Conservation (phyloP, 179 eudicot genomes). For the Heliamphora pulchella region DNA sequence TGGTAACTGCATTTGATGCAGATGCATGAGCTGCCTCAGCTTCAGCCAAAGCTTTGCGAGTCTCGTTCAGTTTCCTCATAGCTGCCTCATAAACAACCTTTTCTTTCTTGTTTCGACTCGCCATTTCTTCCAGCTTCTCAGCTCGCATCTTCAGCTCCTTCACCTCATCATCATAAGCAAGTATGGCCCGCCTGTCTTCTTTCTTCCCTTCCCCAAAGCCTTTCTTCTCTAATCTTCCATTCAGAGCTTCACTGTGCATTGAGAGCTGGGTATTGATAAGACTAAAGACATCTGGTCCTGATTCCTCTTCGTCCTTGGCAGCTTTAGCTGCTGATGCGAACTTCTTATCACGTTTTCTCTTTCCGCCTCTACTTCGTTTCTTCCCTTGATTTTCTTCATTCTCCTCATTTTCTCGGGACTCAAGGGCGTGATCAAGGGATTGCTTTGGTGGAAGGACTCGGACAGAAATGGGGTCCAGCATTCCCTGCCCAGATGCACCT, state of each 20-base stretch:
- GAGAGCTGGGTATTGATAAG: conserved; percentile 83
- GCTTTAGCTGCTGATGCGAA: conserved; percentile 62
- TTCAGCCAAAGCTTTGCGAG: conserved; percentile 52
- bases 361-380: conserved; percentile 80
- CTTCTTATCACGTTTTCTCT: conserved; percentile 81
- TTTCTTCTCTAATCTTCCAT: conserved; percentile 29
- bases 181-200: conserved; percentile 63
- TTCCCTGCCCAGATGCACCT: conserved; percentile 79
- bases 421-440: conserved; percentile 73
- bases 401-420: conserved; percentile 28
- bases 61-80: conserved; percentile 63
- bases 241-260: conserved; percentile 34
- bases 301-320: conserved; percentile 57
- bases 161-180: conserved; percentile 75
- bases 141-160: conserved; percentile 55
- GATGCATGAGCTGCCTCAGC: conserved; percentile 71
- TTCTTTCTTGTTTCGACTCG: conserved; percentile 63
- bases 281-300: conserved; percentile 64
- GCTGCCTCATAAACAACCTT: conserved; percentile 83
- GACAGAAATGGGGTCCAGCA: conserved; percentile 62
- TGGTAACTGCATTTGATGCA: conserved; percentile 63
- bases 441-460: conserved; percentile 77
- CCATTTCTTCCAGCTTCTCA: conserved; percentile 84
- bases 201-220: conserved; percentile 38
- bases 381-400: conserved; percentile 31